Evolutionary conservation across 495 filamentous ascomycete genomes (phyloP).

Genomic region (Aspergillus bertholletiae): DNA sequence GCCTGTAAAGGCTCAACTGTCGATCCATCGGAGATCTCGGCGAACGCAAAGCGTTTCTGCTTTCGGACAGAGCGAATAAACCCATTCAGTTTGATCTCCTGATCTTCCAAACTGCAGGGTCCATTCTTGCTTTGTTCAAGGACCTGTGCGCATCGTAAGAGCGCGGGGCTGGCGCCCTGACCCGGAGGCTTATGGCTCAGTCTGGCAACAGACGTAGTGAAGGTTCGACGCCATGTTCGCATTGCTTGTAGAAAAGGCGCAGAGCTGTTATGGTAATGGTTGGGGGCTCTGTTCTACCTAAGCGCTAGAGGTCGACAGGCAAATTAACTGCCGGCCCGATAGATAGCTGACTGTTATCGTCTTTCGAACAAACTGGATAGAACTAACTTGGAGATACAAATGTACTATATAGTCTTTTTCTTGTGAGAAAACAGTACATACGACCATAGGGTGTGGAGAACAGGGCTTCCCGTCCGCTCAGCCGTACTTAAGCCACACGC

Average conservation of each 20-base stretch:
- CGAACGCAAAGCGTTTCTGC: conserved; percentile 81
- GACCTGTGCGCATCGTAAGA: conserved; percentile 38
- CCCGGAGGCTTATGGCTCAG: conserved; percentile 21
- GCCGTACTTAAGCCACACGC: no score
- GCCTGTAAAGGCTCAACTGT: conserved; percentile 76
- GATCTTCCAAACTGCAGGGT: conserved; percentile 31
- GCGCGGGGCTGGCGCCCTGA: conserved; percentile 10
- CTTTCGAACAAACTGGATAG: no score
- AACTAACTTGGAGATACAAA: no score
- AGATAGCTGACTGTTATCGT: no score
- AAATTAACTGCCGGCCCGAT: no score
- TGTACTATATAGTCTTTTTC: no score
- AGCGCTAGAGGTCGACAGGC: background rate
- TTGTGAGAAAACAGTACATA: no score
- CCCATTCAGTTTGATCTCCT: conserved; percentile 63
- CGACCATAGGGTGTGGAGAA: no score
- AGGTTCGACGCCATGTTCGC: conserved; percentile 43
- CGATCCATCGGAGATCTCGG: conserved; percentile 84
- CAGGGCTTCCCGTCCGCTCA: no score
- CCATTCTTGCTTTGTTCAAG: conserved; percentile 28
- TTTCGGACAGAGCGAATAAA: conserved; percentile 81
- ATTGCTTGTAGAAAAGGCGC: conserved; percentile 29
- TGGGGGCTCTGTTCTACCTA: conserved; percentile 1
- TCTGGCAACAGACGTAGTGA: conserved; percentile 38
- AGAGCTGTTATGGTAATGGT: conserved; percentile 10